Evolutionary conservation across 257 asterid genomes (phyloP), one percentile per base, ranked within the genome.

Genomic region (Scutellaria galericulata): DNA sequence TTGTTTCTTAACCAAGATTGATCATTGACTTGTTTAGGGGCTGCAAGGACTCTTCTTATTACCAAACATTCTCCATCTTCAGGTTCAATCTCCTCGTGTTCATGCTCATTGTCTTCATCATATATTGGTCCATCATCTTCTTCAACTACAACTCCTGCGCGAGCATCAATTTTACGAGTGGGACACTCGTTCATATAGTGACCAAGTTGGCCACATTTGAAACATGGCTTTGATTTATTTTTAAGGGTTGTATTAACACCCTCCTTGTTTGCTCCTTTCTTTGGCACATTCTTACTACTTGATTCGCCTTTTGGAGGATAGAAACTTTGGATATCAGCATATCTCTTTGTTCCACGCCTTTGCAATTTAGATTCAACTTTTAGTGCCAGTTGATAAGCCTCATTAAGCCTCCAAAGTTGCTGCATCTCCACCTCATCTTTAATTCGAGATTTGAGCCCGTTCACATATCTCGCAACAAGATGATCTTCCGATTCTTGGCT

Each of bases 21-120:
- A 6, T 51, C 9, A 51, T 52, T 5, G 6, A 5, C 72, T 51
- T 24, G 70, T 3, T 68, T 39, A 2, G 46, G 20, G 37, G 66
- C 2, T 22, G 55, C 27, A 41, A 68, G 51, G 4, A 35, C 60
- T 42, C 66, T 7, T 27, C 7, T 9, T 0, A 70, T 56, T 1
- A 45, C 75, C 47, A 70, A 58, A 10, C 67, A 57, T 8, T 70
- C 46, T 57, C 68, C 68, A 27, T 46, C 60, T 59, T 71, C 51
- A 0, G 52, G 76, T 3, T 47, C 42, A 18, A 71, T 45, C 24
- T 71, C 68, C 9, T 59, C 61, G 0, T 27, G 22, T 47, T 47
- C 56, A 7, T 9, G 42, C n/a, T 37, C 61, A 10, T 13, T 35
- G 22, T 70, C 50, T 6, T 71, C 76, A 35, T 71, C 61, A 45